Evolutionary conservation across 2,329 filamentous ascomycete genomes (phyloP), one percentile per base, ranked within the genome.

Genomic region (Cladosporium austrohemisphaericum): DNA sequence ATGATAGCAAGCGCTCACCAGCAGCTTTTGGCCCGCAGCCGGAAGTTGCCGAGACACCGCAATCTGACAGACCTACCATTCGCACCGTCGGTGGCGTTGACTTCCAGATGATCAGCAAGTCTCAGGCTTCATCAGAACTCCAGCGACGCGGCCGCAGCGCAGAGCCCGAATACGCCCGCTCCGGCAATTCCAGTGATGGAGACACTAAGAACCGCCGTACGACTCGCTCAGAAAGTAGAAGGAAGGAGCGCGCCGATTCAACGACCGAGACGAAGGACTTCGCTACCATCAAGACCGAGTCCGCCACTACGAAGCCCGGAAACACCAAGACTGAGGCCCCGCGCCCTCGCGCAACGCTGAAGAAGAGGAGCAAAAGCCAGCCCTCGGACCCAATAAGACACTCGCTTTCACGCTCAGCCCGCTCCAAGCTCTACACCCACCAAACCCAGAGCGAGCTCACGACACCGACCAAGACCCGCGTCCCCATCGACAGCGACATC

Each of bases 161-260:
- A 25, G 46, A 49, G n/a, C 37, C 46, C 28, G 35, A 19, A 10
- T 18, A 25, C 9, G 23, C 18, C 7, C 19, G 31, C 10, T n/a
- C n/a, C n/a, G 11, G 18, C 5, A 10, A 31, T n/a, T 4, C 13
- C 18, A 35, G 23, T 8, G 25, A 38, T 8, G 35, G 19, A 10
- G 20, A 11, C 2, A 28, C 9, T n/a, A 13, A n/a, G 16, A 25
- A 20, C n/a, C 43, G 45, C 19, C 41, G 52, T 14, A 22, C 19
- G 3, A 53, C 47, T 1, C 48, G 54, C 25, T 54, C 52, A n/a
- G 49, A 52, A 35, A 35, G 41, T 22, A 49, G 53, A 18, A 41
- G 52, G 11, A 23, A 55, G 28, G 35, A 50, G 41, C 54, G 56
- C 25, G 41, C 41, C 16, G 54, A 58, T 35, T 55, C 54, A 29